These are phyloP conservation scores for Cocos nucifera DNA, from an alignment of 176 grass and related monocot genomes.

Conservation along the genomic window DNA sequence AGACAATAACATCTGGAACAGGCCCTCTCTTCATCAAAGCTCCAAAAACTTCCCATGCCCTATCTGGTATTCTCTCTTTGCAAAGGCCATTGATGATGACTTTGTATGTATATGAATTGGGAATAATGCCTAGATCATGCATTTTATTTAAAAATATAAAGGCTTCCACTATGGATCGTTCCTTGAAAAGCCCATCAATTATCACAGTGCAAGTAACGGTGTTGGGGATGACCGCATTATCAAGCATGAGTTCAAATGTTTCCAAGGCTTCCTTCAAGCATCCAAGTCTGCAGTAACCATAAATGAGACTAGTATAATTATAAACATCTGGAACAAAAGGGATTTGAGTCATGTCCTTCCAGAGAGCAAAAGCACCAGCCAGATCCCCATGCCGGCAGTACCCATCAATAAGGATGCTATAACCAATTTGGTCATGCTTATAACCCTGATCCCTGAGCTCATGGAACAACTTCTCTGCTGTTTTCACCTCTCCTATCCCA, in stretches of 20 bases:
- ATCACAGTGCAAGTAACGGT: constrained; percentile 66
- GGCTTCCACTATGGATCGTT: constrained; percentile 39
- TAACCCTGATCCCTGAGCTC: constrained; percentile 8
- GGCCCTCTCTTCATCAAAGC: constrained; percentile 63
- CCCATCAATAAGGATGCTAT: constrained; percentile 19
- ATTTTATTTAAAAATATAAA: constrained; percentile 53
- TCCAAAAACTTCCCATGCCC: constrained; percentile 41
- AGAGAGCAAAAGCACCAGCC: constrained; percentile 11
- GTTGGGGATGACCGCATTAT: constrained; percentile 41
- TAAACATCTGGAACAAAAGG: constrained; percentile 16
- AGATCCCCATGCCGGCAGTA: constrained; percentile 18
- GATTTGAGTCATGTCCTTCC: constrained; percentile 23
- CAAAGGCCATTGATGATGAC: constrained; percentile 62
- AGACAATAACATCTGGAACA: constrained; percentile 26
- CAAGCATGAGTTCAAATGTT: constrained; percentile 58
- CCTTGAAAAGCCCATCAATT: constrained; percentile 43
- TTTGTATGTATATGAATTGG: constrained; percentile 54
- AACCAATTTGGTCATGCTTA: constrained; percentile 14
- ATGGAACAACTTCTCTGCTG: constrained; percentile 16
- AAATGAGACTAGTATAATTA: constrained; percentile 51
- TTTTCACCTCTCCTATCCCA: constrained; percentile 14
- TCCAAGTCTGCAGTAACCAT: constrained; percentile 55
- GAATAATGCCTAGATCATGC: constrained; percentile 30
- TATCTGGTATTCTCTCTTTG: constrained; percentile 32
- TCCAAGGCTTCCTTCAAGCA: constrained; percentile 42